phyloP scores from a whole-genome alignment of 2,329 filamentous ascomycete species.

The Xylariaceae sp. region DNA sequence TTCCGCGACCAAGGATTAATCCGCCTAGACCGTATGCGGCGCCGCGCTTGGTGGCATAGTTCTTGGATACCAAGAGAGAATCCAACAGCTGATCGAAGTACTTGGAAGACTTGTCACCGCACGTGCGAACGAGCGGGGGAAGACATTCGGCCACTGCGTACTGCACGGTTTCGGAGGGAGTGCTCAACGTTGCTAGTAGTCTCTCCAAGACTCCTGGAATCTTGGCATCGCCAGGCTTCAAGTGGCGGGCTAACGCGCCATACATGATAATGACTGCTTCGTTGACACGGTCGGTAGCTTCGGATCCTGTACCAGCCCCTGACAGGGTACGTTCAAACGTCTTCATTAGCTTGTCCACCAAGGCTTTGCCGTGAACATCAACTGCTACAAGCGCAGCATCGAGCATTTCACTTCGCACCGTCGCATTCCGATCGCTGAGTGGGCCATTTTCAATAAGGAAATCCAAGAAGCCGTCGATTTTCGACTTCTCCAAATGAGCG shows the following conservation, averaged over 20 bases:
- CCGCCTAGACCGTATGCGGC: conserved; percentile 93
- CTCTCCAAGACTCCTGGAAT: conserved; percentile 84
- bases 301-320: conserved; percentile 72
- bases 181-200: conserved; percentile 80
- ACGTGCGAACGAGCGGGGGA: conserved; percentile 81
- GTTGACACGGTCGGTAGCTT: conserved; percentile 82
- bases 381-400: conserved; percentile 82
- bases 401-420: conserved; percentile 84
- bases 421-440: conserved; percentile 72
- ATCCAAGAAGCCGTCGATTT: conserved; percentile 71
- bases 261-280: conserved; percentile 98
- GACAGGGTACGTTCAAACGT: conserved; percentile 87
- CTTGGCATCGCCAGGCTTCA: conserved; percentile 78
- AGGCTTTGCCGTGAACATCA: conserved; percentile 69
- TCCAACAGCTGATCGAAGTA: conserved; percentile 80
- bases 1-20: conserved; percentile 80
- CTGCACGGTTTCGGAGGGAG: conserved; percentile 93
- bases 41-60: conserved; percentile 86
- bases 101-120: conserved; percentile 66
- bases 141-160: conserved; percentile 93
- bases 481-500: conserved; percentile 58
- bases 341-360: conserved; percentile 86
- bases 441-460: conserved; percentile 85
- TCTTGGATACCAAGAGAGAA: conserved; percentile 78
- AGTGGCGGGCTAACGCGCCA: conserved; percentile 82